Base-by-base conservation (phyloP, 257 asterid species). In the Pogostemon cablin region DNA sequence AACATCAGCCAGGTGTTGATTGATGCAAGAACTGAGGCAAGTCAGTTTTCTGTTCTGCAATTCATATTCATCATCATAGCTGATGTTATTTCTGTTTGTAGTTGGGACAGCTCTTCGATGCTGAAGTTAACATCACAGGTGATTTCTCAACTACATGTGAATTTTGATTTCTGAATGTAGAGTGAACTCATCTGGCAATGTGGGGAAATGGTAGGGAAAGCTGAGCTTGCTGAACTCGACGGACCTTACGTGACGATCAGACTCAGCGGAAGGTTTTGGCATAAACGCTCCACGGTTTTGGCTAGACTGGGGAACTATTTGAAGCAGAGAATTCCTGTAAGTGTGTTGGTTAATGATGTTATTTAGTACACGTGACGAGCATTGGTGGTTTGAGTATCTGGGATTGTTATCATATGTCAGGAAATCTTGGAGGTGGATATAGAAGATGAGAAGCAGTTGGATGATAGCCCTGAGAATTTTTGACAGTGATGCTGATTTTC, bases 381-480 rank as follows among this genome's bases (percentile, higher is more conserved):
- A 25, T 25, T 25, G 32, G 32, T 25, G 32, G 32, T 25, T 25
- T 25, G 32, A 25, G 2, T 3, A 42, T 37, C 6, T 5, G 47
- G 44, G 42, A 1, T 34, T 57, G 17, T 32, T 10, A 25, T 55
- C 15, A 32, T 38, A 41, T 70, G 4, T 71, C 83, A 91, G 97
- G 97, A 93, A 81, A 93, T 93, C 62, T 79, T 90, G 92, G 96
- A 90, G 87, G 98, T 93, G 40, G 96, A 85, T 43, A 87, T 93
- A 68, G 98, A 93, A 76, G 97, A 91, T 79, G 96, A 89, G 85
- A 86, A 87, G 71, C 99, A 93, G 75, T 75, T 93, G 85, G 99
- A 93, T 82, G 97, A 93, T 59, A 93, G 97, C 87, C 99, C 96
- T 35, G 93, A 79, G 72, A 93, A 87, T 79, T 91, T 87, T 57